These are phyloP conservation scores for Haematococcus sp. DNA, from an alignment of 139 green algal genomes.

Conservation along the genomic window DNA sequence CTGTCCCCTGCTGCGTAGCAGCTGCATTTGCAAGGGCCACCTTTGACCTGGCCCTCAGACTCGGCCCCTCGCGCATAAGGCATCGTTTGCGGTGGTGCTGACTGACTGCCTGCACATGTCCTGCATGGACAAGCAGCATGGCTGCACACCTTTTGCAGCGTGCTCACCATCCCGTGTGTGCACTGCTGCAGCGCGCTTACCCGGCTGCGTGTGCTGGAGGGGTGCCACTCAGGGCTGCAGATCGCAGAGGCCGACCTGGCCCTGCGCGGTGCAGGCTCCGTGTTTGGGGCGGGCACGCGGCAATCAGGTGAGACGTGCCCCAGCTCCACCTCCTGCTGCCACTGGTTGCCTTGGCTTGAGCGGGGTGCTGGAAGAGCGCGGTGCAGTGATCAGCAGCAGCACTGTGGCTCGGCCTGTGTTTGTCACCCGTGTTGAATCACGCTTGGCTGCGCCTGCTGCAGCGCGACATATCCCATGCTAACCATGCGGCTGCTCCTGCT, in stretches of 20 bases:
- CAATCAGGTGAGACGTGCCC: conserved; percentile 27
- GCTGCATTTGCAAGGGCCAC: too few relatives aligned
- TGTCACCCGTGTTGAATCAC: too few relatives aligned
- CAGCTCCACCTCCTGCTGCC: too few relatives aligned
- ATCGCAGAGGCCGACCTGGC: conserved; percentile 81
- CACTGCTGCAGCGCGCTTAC: neutral
- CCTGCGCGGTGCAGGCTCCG: conserved; percentile 43
- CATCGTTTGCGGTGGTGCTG: neutral
- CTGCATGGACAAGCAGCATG: neutral
- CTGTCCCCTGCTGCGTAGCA: neutral
- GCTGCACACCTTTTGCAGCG: too few relatives aligned
- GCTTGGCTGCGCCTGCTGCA: too few relatives aligned
- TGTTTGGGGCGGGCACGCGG: conserved; percentile 17
- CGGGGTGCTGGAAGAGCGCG: too few relatives aligned
- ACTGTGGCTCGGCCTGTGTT: neutral
- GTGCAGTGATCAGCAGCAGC: too few relatives aligned
- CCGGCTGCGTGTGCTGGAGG: conserved; percentile 49
- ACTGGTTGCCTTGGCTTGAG: too few relatives aligned
- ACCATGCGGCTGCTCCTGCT: too few relatives aligned
- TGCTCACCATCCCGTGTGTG: too few relatives aligned
- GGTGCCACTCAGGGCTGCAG: conserved; percentile 63
- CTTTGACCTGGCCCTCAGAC: neutral
- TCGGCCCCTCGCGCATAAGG: neutral
- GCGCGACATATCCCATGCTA: too few relatives aligned
- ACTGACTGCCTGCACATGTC: neutral